These are phyloP conservation scores for Agrocybe praecox DNA, from an alignment of 768 basidiomycete genomes.

Conservation along the genomic window DNA sequence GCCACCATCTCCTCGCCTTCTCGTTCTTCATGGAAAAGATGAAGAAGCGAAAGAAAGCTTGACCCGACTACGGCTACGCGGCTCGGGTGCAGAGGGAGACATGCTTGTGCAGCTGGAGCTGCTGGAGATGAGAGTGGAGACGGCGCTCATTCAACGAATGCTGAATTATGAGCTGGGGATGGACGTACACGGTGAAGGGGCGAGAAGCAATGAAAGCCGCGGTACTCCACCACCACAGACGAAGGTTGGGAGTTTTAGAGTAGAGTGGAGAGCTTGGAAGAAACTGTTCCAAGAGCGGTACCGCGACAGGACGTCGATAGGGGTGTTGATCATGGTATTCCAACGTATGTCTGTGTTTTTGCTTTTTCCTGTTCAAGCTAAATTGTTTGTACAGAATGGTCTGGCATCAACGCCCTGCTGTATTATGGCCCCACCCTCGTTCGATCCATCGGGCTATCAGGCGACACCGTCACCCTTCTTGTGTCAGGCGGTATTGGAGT, in stretches of 20 bases:
- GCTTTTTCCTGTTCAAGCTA: neutral
- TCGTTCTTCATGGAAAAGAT: conserved; percentile 55
- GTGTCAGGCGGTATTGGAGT: conserved; percentile 80
- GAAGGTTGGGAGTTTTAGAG: too few species aligned
- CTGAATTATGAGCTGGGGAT: conserved; percentile 13
- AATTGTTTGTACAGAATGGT: conserved; percentile 64
- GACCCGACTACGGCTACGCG: conserved; percentile 53
- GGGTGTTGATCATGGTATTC: conserved; percentile 78
- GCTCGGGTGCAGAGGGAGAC: conserved; percentile 44
- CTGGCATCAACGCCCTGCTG: conserved; percentile 81
- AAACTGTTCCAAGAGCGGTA: conserved; percentile 57
- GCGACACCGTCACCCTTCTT: conserved; percentile 61
- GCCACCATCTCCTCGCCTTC: conserved; percentile 63
- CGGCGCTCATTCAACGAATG: conserved; percentile 48
- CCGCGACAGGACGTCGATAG: conserved; percentile 65
- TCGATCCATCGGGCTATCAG: conserved; percentile 60
- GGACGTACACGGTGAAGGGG: neutral
- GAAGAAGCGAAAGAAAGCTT: conserved; percentile 63
- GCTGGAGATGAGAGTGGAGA: conserved; percentile 76
- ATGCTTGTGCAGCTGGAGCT: conserved; percentile 65
- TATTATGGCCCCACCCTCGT: conserved; percentile 83
- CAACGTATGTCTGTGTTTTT: conserved; percentile 56
- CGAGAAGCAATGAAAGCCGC: conserved; percentile 22
- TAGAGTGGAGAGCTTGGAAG: conserved; percentile 51
- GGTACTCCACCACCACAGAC: too few species aligned